Base-by-base conservation (phyloP, 208 protist species). In the Leishmania gerbilli region DNA sequence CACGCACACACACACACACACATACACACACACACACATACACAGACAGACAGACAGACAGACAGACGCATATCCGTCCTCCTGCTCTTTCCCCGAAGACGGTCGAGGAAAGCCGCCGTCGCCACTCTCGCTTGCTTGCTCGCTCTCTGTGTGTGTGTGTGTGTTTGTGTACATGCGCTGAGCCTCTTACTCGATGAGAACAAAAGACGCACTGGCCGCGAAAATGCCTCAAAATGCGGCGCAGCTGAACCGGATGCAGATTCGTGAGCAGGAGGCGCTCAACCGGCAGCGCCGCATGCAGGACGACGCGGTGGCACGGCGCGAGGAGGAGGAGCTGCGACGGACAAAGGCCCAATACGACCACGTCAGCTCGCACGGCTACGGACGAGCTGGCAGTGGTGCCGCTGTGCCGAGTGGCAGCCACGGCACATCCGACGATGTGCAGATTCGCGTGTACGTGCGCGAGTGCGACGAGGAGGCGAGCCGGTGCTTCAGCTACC, bases 201-300 rank as follows among this genome's bases (percentile, higher is more conserved):
- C 11, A 6, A 19, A 19, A 24, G 9, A 9, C 17, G 17, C 11
- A 55, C 13, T 55, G 17, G 15, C 37, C 17, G 21, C 19, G 31
- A 40, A 69, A 21, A 95, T 94, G 90, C 82, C 85, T 11, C 81
- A 82, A 24, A 94, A 91, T 79, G 94, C 94, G 4, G 90, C 91
- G 13, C 86, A 88, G 31, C 72, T 93, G 81, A 97, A 97, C 80
- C 88, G 87, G 31, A 82, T 92, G 68, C 92, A 96, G 68, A 94
- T 97, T 62, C 89, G 91, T 2, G 94, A 97, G 84, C 94, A 97
- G 83, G 86, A 97, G 77, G 88, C 92, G 79, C 89, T 97, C 31
- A 97, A 97, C 67, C 83, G 87, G 37, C 86, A 95, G 83, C 88
- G 94, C 27, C 75, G 79, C 21, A 65, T 76, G 27, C 88, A 95